Conservation (phyloP, 2,329 filamentous ascomycete species). For the Thielaviopsis musarum region DNA sequence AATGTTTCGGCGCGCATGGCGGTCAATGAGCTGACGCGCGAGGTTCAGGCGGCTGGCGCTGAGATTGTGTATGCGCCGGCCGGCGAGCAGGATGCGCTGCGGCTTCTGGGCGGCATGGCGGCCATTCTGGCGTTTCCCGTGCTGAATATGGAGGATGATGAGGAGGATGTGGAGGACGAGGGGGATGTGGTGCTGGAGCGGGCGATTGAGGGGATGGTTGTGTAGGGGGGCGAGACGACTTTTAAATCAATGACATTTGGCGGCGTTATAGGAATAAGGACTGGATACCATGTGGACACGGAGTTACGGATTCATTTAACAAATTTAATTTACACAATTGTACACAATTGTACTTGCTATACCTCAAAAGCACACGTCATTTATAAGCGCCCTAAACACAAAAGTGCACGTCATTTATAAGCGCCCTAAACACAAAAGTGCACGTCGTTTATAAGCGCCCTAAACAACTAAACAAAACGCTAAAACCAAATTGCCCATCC, state of each 20-base stretch:
- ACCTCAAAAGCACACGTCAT: no score
- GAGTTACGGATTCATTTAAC: no score
- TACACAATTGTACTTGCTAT: no score
- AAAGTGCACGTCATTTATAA: no score
- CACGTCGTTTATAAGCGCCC: no score
- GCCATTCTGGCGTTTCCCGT: conserved; percentile 84
- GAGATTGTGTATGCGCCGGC: conserved; percentile 39
- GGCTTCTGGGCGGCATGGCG: conserved; percentile 72
- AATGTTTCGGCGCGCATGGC: conserved; percentile 58
- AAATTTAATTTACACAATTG: no score
- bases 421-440: no score
- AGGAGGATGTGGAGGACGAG: conserved; percentile 24
- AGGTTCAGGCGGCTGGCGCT: conserved; percentile 69
- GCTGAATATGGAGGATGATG: conserved; percentile 60
- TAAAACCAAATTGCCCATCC: no score
- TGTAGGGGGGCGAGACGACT: background rate
- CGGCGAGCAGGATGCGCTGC: conserved; percentile 68
- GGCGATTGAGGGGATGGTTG: conserved; percentile 10
- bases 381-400: no score
- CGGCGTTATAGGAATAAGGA: background rate
- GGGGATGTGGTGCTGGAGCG: conserved; percentile 9
- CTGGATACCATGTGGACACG: no score
- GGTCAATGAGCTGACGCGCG: conserved; percentile 76
- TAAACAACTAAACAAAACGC: no score
- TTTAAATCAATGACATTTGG: no score